These are phyloP conservation scores for Morella rubra DNA, from an alignment of 306 rosid species.

Conservation along the genomic window DNA sequence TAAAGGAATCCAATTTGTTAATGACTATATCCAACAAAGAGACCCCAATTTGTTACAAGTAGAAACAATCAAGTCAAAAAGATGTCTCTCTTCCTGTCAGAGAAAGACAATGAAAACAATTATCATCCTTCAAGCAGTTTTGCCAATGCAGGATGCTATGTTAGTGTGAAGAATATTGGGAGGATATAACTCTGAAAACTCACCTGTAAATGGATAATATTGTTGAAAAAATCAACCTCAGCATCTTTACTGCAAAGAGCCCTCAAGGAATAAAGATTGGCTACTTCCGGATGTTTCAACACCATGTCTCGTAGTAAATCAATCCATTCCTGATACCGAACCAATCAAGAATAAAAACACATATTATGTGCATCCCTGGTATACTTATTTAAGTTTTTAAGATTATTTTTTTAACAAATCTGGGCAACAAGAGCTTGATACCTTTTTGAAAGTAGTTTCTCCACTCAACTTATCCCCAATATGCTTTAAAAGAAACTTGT, in stretches of 20 bases:
- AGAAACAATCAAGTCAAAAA: neutral
- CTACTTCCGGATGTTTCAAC: conserved; percentile 67
- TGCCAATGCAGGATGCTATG: neutral
- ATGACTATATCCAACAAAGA: no score
- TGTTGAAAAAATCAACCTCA: conserved; percentile 74
- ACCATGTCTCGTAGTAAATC: conserved; percentile 77
- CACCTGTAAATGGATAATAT: conserved; percentile 75
- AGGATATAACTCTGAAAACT: conserved; percentile 17
- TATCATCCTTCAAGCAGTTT: neutral
- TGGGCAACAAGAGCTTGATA: conserved; percentile 25
- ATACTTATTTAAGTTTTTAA: neutral
- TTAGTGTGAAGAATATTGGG: neutral
- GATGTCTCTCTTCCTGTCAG: neutral
- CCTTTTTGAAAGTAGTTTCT: conserved; percentile 60
- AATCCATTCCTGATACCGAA: conserved; percentile 78
- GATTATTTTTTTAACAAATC: neutral
- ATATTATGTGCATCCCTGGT: neutral
- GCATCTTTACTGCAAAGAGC: conserved; percentile 57
- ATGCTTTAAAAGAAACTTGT: conserved; percentile 77
- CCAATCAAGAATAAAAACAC: conserved; percentile 22
- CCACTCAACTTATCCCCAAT: conserved; percentile 76
- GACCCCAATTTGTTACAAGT: neutral
- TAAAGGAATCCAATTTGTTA: no score
- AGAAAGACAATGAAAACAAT: neutral
- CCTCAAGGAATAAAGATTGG: conserved; percentile 56